Conservation (phyloP, 768 basidiomycete species). For the Mrakia blollopis region DNA sequence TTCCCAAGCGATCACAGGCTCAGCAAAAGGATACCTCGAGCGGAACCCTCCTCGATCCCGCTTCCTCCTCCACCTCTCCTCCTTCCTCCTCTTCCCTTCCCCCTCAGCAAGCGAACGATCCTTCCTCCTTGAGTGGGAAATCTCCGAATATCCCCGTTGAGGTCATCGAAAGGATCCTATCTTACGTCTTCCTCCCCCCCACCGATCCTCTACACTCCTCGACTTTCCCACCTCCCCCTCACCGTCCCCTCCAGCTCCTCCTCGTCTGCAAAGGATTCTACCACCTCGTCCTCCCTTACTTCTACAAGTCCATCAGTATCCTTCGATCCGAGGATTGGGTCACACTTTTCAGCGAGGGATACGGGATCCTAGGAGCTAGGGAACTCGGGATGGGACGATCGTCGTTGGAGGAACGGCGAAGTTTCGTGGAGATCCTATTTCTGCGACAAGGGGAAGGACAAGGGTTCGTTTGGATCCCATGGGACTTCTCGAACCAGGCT, state of each 20-base stretch:
- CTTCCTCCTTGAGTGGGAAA: no score
- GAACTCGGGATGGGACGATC: conserved; percentile 7
- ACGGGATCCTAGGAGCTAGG: neutral
- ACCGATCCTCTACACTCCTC: neutral
- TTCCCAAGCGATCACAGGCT: no score
- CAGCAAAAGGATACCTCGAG: no score
- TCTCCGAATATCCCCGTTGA: neutral
- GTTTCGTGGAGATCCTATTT: no score
- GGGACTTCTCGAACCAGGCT: no score
- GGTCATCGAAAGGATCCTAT: neutral
- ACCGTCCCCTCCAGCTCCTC: neutral
- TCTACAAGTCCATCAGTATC: neutral
- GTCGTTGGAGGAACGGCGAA: neutral
- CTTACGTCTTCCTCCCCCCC: neutral
- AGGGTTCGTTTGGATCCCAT: no score
- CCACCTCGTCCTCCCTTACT: neutral
- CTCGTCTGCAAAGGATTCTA: conserved; percentile 2
- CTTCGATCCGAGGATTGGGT: neutral
- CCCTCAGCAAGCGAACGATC: no score
- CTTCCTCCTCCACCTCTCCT: no score
- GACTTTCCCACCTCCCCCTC: neutral
- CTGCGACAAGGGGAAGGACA: no score
- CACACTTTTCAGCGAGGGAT: neutral
- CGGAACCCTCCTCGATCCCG: no score
- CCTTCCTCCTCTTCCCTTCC: no score